Evolutionary conservation across 768 basidiomycete species (phyloP).

Genomic region (Leccinum subtestaceum): DNA sequence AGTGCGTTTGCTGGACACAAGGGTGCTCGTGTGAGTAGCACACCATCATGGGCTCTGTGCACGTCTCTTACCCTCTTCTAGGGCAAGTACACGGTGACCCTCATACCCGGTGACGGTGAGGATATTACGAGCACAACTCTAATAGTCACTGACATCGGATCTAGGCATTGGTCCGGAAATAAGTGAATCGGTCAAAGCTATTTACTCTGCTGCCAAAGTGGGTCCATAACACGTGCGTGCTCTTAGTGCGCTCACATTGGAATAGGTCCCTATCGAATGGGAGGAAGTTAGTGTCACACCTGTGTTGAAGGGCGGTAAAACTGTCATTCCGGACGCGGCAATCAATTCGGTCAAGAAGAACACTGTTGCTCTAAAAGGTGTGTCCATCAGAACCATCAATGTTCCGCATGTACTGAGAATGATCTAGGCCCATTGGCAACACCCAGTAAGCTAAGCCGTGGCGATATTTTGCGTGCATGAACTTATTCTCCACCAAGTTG

Average conservation of each 20-base stretch:
- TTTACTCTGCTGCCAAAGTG: conserved; percentile 87
- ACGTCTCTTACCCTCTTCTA: conserved; percentile 31
- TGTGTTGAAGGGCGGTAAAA: conserved; percentile 91
- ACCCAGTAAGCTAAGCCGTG: conserved; percentile 65
- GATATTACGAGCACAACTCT: conserved; percentile 7
- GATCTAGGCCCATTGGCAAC: conserved; percentile 86
- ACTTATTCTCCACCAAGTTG: conserved; percentile 55
- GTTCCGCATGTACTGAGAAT: conserved; percentile 10
- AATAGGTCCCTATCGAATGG: conserved; percentile 95
- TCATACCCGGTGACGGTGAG: conserved; percentile 94
- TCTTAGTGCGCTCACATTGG: conserved; percentile 11
- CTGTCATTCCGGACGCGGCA: conserved; percentile 90
- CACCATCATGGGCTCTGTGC: neutral
- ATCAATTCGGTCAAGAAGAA: conserved; percentile 93
- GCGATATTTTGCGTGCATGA: conserved; percentile 2
- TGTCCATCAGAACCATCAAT: conserved; percentile 13
- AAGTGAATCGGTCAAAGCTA: conserved; percentile 90
- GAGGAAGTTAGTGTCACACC: conserved; percentile 98
- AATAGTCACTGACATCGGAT: conserved; percentile 15
- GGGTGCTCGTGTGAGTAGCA: conserved; percentile 68
- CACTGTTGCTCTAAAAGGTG: conserved; percentile 96
- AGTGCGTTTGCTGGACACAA: conserved; percentile 91
- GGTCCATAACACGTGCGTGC: conserved; percentile 14
- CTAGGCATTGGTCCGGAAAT: conserved; percentile 98
- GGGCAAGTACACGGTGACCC: conserved; percentile 96